Conservation (phyloP, 2,329 filamentous ascomycete species). For the Clonostachys byssicola region DNA sequence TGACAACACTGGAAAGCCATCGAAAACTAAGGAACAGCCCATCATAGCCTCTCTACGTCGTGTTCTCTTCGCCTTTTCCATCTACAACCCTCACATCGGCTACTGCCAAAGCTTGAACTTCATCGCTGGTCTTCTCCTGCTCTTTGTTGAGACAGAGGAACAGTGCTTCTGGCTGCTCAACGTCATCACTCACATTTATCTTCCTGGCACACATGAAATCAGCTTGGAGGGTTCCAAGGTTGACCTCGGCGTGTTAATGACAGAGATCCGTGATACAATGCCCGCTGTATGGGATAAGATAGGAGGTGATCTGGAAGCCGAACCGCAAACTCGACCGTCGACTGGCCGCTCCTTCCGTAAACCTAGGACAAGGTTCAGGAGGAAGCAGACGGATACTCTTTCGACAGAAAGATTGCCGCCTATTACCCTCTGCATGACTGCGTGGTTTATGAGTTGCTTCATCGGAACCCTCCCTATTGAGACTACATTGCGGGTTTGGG, state of each 20-base stretch:
- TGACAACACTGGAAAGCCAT: slow-evolving; percentile 21
- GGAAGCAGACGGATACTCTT: slow-evolving; percentile 30
- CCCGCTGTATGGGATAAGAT: slow-evolving; percentile 86
- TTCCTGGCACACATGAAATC: slow-evolving; percentile 88
- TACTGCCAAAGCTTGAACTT: slow-evolving; percentile 98
- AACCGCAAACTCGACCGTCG: slow-evolving; percentile 26
- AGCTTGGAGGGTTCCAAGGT: slow-evolving; percentile 90
- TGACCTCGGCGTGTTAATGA: slow-evolving; percentile 91
- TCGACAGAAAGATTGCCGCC: slow-evolving; percentile 66
- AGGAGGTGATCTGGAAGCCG: slow-evolving; percentile 64
- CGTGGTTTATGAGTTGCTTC: slow-evolving; percentile 98
- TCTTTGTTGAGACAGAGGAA: slow-evolving; percentile 86
- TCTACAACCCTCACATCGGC: slow-evolving; percentile 87
- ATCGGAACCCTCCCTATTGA: slow-evolving; percentile 91
- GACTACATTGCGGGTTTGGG: slow-evolving; percentile 88
- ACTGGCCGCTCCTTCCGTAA: slow-evolving; percentile 27
- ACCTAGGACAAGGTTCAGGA: slow-evolving; percentile 30
- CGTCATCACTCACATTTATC: slow-evolving; percentile 82
- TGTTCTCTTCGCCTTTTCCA: slow-evolving; percentile 83
- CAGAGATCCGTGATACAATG: slow-evolving; percentile 74
- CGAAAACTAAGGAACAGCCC: slow-evolving; percentile 56
- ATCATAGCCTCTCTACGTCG: slow-evolving; percentile 80
- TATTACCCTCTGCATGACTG: slow-evolving; percentile 87
- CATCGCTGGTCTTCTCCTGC: slow-evolving; percentile 79
- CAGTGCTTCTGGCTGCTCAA: slow-evolving; percentile 91